phyloP scores from a whole-genome alignment of 2,329 filamentous ascomycete species.

The Xylaria sp. region DNA sequence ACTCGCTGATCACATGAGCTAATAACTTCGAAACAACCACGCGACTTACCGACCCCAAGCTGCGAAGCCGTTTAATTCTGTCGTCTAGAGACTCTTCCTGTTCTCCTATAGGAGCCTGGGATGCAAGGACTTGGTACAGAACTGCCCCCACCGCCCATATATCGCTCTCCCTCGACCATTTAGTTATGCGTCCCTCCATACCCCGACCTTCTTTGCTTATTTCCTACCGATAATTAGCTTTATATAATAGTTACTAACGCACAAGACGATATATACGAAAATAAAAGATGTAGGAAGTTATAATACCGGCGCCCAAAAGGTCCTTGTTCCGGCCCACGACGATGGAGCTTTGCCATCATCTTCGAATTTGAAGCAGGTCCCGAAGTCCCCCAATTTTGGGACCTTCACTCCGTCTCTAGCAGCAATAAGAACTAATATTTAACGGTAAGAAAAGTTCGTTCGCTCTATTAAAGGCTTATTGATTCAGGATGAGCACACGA shows the following conservation, averaged over 20 bases:
- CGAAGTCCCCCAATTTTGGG: background rate
- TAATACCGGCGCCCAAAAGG: slow-evolving; percentile 8
- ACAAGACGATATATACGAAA: too few species aligned
- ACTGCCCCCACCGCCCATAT: background rate
- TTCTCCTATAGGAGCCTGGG: too few species aligned
- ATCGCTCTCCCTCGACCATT: background rate
- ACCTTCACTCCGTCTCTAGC: background rate
- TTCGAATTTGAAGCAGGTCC: background rate
- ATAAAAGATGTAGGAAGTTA: too few species aligned
- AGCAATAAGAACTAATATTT: slow-evolving; percentile 1
- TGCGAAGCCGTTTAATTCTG: too few species aligned
- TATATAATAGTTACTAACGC: too few species aligned
- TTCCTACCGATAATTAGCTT: slow-evolving; percentile 1
- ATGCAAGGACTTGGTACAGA: too few species aligned
- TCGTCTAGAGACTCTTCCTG: too few species aligned
- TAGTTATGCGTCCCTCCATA: background rate
- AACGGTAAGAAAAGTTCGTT: too few species aligned
- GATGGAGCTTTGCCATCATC: background rate
- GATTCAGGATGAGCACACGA: too few species aligned
- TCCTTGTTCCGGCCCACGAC: background rate
- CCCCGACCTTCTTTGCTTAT: background rate
- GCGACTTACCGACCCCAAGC: too few species aligned
- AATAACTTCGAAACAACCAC: too few species aligned
- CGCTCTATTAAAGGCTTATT: too few species aligned
- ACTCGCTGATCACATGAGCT: background rate